phyloP scores from a whole-genome alignment of 768 basidiomycete species.

The Hericium erinaceus region DNA sequence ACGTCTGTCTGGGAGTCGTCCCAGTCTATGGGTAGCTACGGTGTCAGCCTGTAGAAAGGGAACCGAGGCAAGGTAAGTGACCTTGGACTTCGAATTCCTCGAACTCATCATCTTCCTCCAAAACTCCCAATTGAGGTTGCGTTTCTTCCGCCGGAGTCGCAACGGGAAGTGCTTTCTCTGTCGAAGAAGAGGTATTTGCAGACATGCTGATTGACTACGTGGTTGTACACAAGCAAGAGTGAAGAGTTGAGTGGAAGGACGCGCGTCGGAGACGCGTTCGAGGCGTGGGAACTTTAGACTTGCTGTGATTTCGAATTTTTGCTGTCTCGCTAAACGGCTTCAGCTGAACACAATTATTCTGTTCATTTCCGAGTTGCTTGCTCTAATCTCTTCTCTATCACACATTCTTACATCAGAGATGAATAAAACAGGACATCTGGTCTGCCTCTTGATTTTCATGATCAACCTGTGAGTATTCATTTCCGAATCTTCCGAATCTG shows the following conservation, averaged over 20 bases:
- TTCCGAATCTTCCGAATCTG: too few species aligned
- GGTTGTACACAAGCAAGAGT: background rate
- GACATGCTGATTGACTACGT: background rate
- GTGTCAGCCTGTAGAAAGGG: background rate
- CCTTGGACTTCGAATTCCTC: conserved; percentile 88
- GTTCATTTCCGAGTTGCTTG: too few species aligned
- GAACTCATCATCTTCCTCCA: conserved; percentile 97
- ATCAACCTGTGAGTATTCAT: too few species aligned
- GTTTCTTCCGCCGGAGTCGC: conserved; percentile 24
- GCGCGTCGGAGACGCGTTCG: background rate
- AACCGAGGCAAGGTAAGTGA: conserved; percentile 18
- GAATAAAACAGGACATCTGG: too few species aligned
- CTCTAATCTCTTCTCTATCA: too few species aligned
- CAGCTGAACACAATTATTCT: too few species aligned
- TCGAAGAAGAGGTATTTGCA: background rate
- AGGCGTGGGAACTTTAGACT: background rate
- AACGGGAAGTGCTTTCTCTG: background rate
- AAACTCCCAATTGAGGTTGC: conserved; percentile 69
- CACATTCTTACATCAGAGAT: too few species aligned
- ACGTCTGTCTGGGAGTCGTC: conserved; percentile 79
- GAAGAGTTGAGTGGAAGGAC: conserved; percentile 18
- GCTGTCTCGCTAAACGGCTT: too few species aligned
- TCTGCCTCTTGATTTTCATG: too few species aligned
- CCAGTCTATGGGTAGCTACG: conserved; percentile 49
- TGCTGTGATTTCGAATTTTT: background rate